Evolutionary conservation across 139 green algal genomes (phyloP).

Genomic region (Eudorina sp.): DNA sequence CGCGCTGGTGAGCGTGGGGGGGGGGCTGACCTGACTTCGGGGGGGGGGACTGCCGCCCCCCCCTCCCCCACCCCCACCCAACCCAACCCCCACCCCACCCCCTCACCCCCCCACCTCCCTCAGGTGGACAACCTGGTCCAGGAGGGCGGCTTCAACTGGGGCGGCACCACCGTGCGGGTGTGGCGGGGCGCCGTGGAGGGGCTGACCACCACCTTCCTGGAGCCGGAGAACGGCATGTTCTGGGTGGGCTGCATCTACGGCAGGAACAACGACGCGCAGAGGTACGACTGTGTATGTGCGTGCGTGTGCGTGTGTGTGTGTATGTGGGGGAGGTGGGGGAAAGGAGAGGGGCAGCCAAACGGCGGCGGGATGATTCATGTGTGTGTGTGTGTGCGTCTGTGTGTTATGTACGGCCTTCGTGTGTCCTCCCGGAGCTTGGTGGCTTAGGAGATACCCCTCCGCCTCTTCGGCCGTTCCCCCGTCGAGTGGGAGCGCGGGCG

Average conservation of each 20-base stretch:
- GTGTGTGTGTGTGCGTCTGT: no score
- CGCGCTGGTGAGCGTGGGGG: constrained; percentile 57
- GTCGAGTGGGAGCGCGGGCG: no score
- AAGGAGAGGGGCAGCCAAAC: neutral
- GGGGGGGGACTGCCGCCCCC: neutral
- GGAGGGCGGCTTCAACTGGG: constrained; percentile 75
- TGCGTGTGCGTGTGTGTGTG: no score
- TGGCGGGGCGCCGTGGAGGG: constrained; percentile 85
- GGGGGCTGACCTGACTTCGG: neutral
- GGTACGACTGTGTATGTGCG: no score
- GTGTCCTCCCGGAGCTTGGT: no score
- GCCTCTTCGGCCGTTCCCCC: no score
- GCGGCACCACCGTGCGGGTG: constrained; percentile 68
- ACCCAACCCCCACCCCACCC: neutral
- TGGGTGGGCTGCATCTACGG: constrained; percentile 88
- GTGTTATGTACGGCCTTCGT: no score
- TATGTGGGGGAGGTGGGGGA: neutral
- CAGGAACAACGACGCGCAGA: constrained; percentile 77
- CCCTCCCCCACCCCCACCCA: neutral
- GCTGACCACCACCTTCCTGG: constrained; percentile 77
- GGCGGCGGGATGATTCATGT: no score
- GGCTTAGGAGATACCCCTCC: no score
- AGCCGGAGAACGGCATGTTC: constrained; percentile 91
- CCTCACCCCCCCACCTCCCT: neutral
- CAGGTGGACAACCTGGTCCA: constrained; percentile 75